These are phyloP conservation scores for Podospora pseudocomata DNA, from an alignment of 495 filamentous ascomycete genomes.

Conservation along the genomic window DNA sequence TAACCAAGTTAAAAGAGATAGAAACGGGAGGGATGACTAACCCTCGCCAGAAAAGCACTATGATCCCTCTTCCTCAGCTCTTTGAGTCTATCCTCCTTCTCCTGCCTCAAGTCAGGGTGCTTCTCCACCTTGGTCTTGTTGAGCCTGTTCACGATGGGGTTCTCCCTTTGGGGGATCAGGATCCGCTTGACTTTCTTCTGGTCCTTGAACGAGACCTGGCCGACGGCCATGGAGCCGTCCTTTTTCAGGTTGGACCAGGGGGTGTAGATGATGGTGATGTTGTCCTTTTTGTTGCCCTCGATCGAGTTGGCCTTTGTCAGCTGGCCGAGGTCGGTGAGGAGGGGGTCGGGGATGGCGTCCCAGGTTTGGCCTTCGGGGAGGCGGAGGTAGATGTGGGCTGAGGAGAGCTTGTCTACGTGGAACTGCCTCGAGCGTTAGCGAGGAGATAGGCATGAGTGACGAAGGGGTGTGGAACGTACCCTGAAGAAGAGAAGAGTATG, in stretches of 20 bases:
- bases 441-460: neutral
- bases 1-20: too few species aligned
- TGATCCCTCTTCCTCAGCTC: slow-evolving; percentile 67
- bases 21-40: slow-evolving; percentile 21
- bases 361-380: slow-evolving; percentile 77
- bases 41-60: slow-evolving; percentile 60
- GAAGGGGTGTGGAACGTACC: neutral
- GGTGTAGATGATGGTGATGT: slow-evolving; percentile 92
- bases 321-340: slow-evolving; percentile 85
- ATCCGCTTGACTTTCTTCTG: slow-evolving; percentile 79
- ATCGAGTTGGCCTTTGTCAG: slow-evolving; percentile 98
- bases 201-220: slow-evolving; percentile 94
- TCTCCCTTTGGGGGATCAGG: slow-evolving; percentile 71
- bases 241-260: slow-evolving; percentile 97
- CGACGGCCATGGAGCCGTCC: slow-evolving; percentile 91
- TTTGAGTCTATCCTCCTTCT: slow-evolving; percentile 71
- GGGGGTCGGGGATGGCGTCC: slow-evolving; percentile 71
- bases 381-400: slow-evolving; percentile 91
- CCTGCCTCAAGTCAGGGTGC: slow-evolving; percentile 72
- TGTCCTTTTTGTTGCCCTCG: slow-evolving; percentile 99
- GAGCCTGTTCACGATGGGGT: slow-evolving; percentile 87
- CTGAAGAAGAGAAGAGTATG: neutral
- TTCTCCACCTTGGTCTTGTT: slow-evolving; percentile 92
- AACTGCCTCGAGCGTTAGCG: slow-evolving; percentile 53
- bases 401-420: slow-evolving; percentile 95